phyloP scores from a whole-genome alignment of 1,284 basidiomycete genomes.

The Chiua sp. region DNA sequence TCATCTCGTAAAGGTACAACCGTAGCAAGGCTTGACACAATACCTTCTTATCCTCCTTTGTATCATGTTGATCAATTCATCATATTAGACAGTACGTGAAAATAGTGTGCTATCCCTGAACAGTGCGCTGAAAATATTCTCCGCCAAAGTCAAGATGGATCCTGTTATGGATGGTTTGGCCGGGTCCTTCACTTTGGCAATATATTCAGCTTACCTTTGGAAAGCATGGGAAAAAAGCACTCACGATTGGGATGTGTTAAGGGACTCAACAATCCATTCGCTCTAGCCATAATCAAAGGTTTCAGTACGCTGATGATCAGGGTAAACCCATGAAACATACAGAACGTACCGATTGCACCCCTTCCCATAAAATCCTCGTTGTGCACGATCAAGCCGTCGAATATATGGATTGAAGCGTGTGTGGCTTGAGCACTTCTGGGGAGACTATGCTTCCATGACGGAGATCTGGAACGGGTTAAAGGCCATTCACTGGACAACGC shows the following conservation, averaged over 20 bases:
- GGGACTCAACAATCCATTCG: constrained; percentile 73
- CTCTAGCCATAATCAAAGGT: constrained; percentile 46
- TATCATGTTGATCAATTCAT: neutral
- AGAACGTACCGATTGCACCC: constrained; percentile 51
- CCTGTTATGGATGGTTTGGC: constrained; percentile 48
- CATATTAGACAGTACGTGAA: neutral
- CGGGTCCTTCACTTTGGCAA: constrained; percentile 40
- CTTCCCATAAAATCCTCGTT: constrained; percentile 77
- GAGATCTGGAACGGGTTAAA: constrained; percentile 92
- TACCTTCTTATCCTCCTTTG: constrained; percentile 83
- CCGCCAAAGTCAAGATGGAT: constrained; percentile 84
- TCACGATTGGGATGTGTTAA: constrained; percentile 75
- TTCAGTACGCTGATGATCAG: neutral
- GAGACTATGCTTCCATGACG: constrained; percentile 84
- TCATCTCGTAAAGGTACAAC: constrained; percentile 73
- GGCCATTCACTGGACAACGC: constrained; percentile 75
- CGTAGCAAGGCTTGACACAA: constrained; percentile 82
- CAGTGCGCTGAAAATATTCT: constrained; percentile 71
- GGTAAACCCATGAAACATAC: neutral
- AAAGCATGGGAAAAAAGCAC: constrained; percentile 28
- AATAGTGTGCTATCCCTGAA: constrained; percentile 47
- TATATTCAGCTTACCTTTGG: constrained; percentile 6
- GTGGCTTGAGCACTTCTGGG: constrained; percentile 79
- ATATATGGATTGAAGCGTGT: constrained; percentile 89
- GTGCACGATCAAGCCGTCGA: constrained; percentile 92